These are phyloP conservation scores for Coemansia sp. DNA, from an alignment of 192 early-diverging fungal species.

Conservation along the genomic window DNA sequence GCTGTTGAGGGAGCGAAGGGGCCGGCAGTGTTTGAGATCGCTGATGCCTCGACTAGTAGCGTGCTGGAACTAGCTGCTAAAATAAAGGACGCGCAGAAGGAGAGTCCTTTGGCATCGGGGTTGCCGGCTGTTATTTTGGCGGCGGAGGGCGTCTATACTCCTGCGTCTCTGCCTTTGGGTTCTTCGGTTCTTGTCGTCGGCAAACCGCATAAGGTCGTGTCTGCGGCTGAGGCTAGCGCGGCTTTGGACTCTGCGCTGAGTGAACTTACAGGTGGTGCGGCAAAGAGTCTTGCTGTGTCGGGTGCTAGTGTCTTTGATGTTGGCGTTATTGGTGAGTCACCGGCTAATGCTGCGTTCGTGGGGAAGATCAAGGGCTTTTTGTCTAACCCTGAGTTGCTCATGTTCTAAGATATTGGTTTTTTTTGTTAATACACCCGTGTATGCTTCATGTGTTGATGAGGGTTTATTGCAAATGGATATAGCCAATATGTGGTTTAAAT, in stretches of 20 bases:
- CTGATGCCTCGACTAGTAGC: slow-evolving; percentile 29
- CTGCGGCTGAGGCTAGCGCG: slow-evolving; percentile 23
- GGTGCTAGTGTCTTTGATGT: slow-evolving; percentile 25
- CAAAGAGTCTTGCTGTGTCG: background rate
- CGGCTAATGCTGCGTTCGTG: slow-evolving; percentile 25
- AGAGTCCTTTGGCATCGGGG: background rate
- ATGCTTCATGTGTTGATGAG: background rate
- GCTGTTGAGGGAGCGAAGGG: slow-evolving; percentile 57
- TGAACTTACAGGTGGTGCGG: slow-evolving; percentile 27
- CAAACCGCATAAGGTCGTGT: slow-evolving; percentile 29
- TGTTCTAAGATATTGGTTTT: slow-evolving; percentile 10
- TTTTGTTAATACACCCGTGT: background rate
- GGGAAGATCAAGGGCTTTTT: slow-evolving; percentile 41
- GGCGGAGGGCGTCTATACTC: slow-evolving; percentile 54
- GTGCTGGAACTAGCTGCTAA: slow-evolving; percentile 33
- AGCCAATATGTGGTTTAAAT: background rate
- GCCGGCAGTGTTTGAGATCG: slow-evolving; percentile 31
- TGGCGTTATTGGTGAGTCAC: slow-evolving; percentile 32
- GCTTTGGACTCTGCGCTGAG: slow-evolving; percentile 36
- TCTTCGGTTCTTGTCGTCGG: slow-evolving; percentile 70
- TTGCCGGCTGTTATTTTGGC: slow-evolving; percentile 31
- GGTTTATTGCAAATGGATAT: too few species aligned
- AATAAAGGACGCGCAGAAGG: slow-evolving; percentile 30
- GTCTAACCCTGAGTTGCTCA: slow-evolving; percentile 46
- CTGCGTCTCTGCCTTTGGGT: slow-evolving; percentile 56